Conservation (phyloP, 495 filamentous ascomycete species). For the Halenospora varia region DNA sequence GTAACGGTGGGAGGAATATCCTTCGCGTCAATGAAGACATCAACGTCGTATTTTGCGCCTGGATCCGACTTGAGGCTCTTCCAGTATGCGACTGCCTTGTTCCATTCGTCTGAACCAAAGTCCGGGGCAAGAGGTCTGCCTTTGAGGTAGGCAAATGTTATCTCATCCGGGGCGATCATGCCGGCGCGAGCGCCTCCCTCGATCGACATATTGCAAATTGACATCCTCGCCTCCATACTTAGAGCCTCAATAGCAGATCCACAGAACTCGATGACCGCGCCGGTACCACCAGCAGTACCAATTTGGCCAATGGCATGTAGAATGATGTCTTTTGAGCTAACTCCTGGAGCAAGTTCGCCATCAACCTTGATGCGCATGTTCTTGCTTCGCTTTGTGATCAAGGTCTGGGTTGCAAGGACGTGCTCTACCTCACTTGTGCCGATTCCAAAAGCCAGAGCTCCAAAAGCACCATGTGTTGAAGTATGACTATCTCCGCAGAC, state of each 20-base stretch:
- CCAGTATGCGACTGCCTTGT: conserved; percentile 87
- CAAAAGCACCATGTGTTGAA: conserved; percentile 96
- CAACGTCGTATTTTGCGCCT: conserved; percentile 79
- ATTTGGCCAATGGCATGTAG: conserved; percentile 92
- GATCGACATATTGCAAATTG: conserved; percentile 99
- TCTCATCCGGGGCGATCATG: conserved; percentile 94
- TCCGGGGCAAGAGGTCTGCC: conserved; percentile 83
- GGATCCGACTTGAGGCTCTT: conserved; percentile 77
- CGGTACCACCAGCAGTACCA: conserved; percentile 92
- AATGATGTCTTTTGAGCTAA: conserved; percentile 94
- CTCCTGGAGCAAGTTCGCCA: conserved; percentile 83
- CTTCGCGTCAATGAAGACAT: conserved; percentile 83
- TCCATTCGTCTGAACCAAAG: conserved; percentile 81
- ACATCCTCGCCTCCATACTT: conserved; percentile 98
- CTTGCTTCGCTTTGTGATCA: conserved; percentile 92
- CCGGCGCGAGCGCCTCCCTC: conserved; percentile 94
- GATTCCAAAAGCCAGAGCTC: conserved; percentile 93
- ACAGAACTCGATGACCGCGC: conserved; percentile 94
- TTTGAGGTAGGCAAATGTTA: conserved; percentile 92
- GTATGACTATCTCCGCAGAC: conserved; percentile 98
- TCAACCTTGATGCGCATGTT: conserved; percentile 98
- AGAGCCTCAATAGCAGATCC: conserved; percentile 84
- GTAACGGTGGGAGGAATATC: conserved; percentile 92
- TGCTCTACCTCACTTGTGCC: conserved; percentile 98
- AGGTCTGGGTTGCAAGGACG: conserved; percentile 90